Evolutionary conservation across 2,329 filamentous ascomycete genomes (phyloP).

Genomic region (Fusarium abutilonis): DNA sequence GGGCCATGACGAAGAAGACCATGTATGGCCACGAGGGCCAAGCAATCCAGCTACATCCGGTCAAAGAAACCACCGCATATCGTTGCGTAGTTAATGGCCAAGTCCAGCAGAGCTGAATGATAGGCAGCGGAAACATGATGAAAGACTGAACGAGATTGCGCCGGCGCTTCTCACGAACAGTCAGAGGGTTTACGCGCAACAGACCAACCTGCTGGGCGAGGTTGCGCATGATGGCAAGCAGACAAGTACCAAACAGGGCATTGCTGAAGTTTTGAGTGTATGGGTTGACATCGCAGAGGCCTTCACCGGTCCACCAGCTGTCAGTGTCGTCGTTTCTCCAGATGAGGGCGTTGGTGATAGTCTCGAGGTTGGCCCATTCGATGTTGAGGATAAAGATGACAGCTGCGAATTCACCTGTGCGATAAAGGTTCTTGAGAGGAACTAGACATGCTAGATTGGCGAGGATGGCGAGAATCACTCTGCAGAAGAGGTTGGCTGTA

Average conservation of each 20-base stretch:
- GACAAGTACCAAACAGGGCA: slow-evolving; percentile 59
- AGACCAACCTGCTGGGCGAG: slow-evolving; percentile 62
- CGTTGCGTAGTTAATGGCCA: slow-evolving; percentile 60
- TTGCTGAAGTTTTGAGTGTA: slow-evolving; percentile 59
- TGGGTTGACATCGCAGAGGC: slow-evolving; percentile 64
- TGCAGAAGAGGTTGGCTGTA: slow-evolving; percentile 58
- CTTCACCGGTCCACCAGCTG: slow-evolving; percentile 62
- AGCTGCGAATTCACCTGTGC: slow-evolving; percentile 65
- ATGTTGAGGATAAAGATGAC: slow-evolving; percentile 59
- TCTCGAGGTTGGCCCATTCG: slow-evolving; percentile 59
- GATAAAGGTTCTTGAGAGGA: slow-evolving; percentile 61
- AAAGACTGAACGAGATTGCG: slow-evolving; percentile 59
- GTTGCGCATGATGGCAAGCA: slow-evolving; percentile 65
- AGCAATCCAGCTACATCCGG: slow-evolving; percentile 60
- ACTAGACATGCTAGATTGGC: slow-evolving; percentile 60
- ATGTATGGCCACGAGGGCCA: slow-evolving; percentile 59
- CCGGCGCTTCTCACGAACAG: slow-evolving; percentile 53
- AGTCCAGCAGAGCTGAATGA: slow-evolving; percentile 60
- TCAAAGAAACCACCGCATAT: slow-evolving; percentile 60
- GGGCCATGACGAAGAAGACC: slow-evolving; percentile 60
- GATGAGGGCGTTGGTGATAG: slow-evolving; percentile 61
- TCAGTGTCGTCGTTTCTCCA: slow-evolving; percentile 63
- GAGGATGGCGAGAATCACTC: slow-evolving; percentile 59
- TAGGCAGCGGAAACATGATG: slow-evolving; percentile 64
- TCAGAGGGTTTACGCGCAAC: slow-evolving; percentile 54